phyloP scores from a whole-genome alignment of 768 basidiomycete genomes.

The Clavulina sp. region DNA sequence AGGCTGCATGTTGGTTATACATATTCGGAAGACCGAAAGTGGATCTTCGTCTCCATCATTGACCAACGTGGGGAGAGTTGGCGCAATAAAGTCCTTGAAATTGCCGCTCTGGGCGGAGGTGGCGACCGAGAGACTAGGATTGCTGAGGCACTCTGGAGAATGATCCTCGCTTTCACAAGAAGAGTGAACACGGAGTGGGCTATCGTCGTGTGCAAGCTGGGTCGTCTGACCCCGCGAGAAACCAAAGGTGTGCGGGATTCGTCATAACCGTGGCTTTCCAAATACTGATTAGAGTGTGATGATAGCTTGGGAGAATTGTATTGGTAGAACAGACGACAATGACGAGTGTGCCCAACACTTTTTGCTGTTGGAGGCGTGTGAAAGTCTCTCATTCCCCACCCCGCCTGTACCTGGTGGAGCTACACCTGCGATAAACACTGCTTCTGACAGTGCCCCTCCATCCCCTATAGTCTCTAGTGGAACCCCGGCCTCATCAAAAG shows the following conservation, averaged over 20 bases:
- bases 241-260: slow-evolving; percentile 36
- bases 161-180: slow-evolving; percentile 41
- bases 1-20: slow-evolving; percentile 65
- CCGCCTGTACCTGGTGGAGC: neutral
- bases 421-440: neutral
- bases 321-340: no score
- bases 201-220: slow-evolving; percentile 52
- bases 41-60: slow-evolving; percentile 56
- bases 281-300: slow-evolving; percentile 3
- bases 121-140: slow-evolving; percentile 22
- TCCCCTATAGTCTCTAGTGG: no score
- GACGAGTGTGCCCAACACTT: no score
- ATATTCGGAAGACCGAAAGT: slow-evolving; percentile 47
- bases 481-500: slow-evolving; percentile 15
- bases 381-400: neutral
- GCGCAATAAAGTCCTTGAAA: slow-evolving; percentile 46
- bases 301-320: slow-evolving; percentile 48
- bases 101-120: slow-evolving; percentile 2
- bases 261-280: neutral
- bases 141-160: slow-evolving; percentile 36
- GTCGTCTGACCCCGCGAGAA: slow-evolving; percentile 39
- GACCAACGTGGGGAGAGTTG: slow-evolving; percentile 68
- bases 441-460: no score
- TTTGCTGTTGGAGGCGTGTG: no score
- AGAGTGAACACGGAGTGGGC: slow-evolving; percentile 67